Percentiles rank a stretch among this genome's conserved stretches.
Conservation (phyloP, 169 alveolate genomes). For the Miamiensis avidus region DNA sequence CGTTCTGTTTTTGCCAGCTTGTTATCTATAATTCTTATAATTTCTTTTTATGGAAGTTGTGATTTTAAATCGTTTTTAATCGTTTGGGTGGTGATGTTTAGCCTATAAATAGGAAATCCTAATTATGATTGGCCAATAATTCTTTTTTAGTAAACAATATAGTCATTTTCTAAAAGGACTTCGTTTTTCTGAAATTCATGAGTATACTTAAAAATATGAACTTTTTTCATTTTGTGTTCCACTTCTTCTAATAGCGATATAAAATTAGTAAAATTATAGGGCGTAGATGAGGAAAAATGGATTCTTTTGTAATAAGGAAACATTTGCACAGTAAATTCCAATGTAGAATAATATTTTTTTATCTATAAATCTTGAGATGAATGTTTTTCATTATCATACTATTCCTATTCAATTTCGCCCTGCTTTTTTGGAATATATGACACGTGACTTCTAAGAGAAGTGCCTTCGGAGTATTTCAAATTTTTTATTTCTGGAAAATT, state of each 20-base stretch:
- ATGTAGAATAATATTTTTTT: background rate
- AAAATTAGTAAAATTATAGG: background rate
- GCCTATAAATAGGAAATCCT: background rate
- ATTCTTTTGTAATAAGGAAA: background rate
- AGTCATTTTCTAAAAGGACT: background rate
- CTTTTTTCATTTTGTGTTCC: background rate
- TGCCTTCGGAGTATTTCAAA: background rate
- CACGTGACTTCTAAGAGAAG: background rate
- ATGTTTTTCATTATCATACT: too few relatives aligned
- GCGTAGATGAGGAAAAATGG: background rate
- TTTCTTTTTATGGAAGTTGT: background rate
- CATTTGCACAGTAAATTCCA: background rate
- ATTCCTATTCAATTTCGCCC: too few relatives aligned
- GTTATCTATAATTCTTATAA: background rate
- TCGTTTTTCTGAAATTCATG: background rate
- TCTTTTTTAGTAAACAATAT: background rate
- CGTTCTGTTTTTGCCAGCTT: background rate
- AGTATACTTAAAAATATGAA: background rate
- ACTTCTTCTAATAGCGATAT: background rate
- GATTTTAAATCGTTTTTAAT: background rate
- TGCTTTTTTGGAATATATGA: too few relatives aligned
- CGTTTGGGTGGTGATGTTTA: background rate
- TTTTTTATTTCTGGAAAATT: background rate
- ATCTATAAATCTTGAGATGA: too few relatives aligned
- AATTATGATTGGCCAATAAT: background rate